These are phyloP conservation scores for Fusarium sp. DNA, from an alignment of 2,329 filamentous ascomycete species.

Conservation along the genomic window DNA sequence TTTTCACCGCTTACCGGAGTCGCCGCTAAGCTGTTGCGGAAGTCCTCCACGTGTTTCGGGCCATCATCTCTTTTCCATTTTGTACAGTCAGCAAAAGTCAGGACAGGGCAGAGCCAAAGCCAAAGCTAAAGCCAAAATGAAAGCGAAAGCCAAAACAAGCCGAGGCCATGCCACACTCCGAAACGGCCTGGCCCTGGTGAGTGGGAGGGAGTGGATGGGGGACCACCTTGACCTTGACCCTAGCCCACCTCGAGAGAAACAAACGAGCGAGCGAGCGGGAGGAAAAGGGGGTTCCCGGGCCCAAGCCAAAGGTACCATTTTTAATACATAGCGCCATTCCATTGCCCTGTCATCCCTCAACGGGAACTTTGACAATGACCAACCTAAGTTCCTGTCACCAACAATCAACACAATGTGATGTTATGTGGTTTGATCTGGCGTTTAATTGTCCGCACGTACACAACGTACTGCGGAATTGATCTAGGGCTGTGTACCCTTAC, in stretches of 20 bases:
- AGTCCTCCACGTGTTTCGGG: conserved; percentile 45
- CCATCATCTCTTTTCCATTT: conserved; percentile 17
- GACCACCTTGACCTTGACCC: conserved; percentile 13
- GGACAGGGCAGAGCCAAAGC: background rate
- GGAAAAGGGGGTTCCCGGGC: conserved; percentile 38
- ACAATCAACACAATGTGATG: background rate
- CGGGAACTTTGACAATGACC: conserved; percentile 15
- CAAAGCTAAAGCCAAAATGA: background rate
- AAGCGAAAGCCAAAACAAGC: background rate
- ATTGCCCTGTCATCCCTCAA: conserved; percentile 26
- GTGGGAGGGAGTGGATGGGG: background rate
- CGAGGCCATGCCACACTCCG: conserved; percentile 3
- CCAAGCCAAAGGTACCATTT: conserved; percentile 26
- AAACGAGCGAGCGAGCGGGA: conserved; percentile 32
- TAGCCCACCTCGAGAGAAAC: conserved; percentile 21
- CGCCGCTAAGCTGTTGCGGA: conserved; percentile 46
- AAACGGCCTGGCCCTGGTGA: conserved; percentile 26
- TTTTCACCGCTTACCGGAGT: conserved; percentile 43
- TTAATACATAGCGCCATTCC: conserved; percentile 27
- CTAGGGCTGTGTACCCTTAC: background rate
- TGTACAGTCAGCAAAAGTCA: conserved; percentile 26
- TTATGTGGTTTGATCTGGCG: background rate
- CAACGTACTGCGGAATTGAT: background rate
- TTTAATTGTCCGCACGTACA: background rate
- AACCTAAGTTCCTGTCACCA: background rate